Evolutionary conservation across 805 yeast genomes (phyloP), one percentile per base, ranked within the genome.

Genomic region (Maudiozyma serrabonitensis): DNA sequence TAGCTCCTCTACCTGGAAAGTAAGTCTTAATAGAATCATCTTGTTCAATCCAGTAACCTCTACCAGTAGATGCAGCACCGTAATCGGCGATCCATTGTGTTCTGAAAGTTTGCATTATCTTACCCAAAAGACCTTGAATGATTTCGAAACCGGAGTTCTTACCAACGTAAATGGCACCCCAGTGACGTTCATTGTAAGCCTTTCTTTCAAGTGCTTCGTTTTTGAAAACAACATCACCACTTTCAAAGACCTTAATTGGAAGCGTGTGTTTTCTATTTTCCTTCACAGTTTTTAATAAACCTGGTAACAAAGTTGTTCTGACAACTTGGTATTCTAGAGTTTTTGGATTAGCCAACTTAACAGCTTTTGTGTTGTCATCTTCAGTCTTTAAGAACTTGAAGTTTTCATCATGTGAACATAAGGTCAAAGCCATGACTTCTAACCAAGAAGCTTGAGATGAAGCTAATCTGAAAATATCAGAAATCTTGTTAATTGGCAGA

Each of bases 1-100:
- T 82, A 47, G 99, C 99, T 54, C 96, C 97, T 74, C 99, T 84
- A 41, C 98, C 99, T 39, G 96, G 95, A 85, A 93, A 93, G 71
- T 76, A 91, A 52, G 90, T 84, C 46, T 81, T 75, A 64, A 81
- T 76, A 26, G 75, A 73, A 47, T 69, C 69, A 61, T 82, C 87
- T 65, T 84, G 82, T 67, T 81, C 86, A 51, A 85, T 84, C 93
- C 93, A 86, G 71, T 80, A 86, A 48, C 96, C 96, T 72, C 93
- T 86, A 53, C 72, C 76, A 39, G 72, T 68, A 38, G 75, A 64
- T 38, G 63, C 66, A 15, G 69, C 61, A 47, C 73, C 74, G 42
- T 63, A 68, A 53, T 78, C 75, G 53, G 77, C 82, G 52, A 85
- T 69, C 93, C 95, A 87, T 43, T 80, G 79, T 37, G 95, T 81